These are phyloP conservation scores for Excoecaria agallocha DNA, from an alignment of 345 rosid genomes.

Conservation along the genomic window DNA sequence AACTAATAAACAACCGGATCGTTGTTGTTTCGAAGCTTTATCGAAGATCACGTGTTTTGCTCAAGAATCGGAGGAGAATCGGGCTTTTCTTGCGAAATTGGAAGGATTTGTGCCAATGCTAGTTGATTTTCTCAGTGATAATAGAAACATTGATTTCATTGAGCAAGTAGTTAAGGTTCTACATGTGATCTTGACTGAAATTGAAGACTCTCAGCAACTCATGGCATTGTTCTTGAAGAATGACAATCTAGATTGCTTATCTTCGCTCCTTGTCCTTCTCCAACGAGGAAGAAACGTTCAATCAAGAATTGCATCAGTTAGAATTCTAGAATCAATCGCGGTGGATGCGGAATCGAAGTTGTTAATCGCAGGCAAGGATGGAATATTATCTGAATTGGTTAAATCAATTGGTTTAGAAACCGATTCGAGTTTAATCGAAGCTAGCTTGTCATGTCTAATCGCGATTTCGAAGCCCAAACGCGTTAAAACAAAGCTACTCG, in stretches of 20 bases:
- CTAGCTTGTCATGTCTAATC: slow-evolving; percentile 53
- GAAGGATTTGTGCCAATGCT: slow-evolving; percentile 54
- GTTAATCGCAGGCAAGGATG: slow-evolving; percentile 54
- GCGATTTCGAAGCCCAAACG: slow-evolving; percentile 53
- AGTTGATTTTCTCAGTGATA: slow-evolving; percentile 37
- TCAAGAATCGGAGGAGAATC: slow-evolving; percentile 52
- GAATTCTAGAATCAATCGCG: slow-evolving; percentile 59
- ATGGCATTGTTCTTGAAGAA: slow-evolving; percentile 38
- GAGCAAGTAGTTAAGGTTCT: slow-evolving; percentile 47
- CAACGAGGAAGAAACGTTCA: slow-evolving; percentile 41
- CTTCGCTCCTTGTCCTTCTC: slow-evolving; percentile 46
- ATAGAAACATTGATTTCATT: slow-evolving; percentile 22
- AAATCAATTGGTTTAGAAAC: slow-evolving; percentile 38
- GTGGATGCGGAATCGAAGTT: slow-evolving; percentile 49
- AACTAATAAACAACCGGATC: slow-evolving; percentile 8
- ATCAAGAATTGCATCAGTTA: slow-evolving; percentile 52
- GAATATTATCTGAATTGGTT: slow-evolving; percentile 41
- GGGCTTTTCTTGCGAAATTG: slow-evolving; percentile 42
- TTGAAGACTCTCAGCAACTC: slow-evolving; percentile 37
- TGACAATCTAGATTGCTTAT: slow-evolving; percentile 29
- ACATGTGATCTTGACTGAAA: slow-evolving; percentile 35
- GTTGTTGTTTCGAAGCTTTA: slow-evolving; percentile 21
- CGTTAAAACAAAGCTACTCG: slow-evolving; percentile 43
- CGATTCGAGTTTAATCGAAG: slow-evolving; percentile 50
- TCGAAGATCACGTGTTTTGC: slow-evolving; percentile 46